Evolutionary conservation across 2,329 filamentous ascomycete genomes (phyloP), one percentile per base, ranked within the genome.

Genomic region (Talaromyces sp.): DNA sequence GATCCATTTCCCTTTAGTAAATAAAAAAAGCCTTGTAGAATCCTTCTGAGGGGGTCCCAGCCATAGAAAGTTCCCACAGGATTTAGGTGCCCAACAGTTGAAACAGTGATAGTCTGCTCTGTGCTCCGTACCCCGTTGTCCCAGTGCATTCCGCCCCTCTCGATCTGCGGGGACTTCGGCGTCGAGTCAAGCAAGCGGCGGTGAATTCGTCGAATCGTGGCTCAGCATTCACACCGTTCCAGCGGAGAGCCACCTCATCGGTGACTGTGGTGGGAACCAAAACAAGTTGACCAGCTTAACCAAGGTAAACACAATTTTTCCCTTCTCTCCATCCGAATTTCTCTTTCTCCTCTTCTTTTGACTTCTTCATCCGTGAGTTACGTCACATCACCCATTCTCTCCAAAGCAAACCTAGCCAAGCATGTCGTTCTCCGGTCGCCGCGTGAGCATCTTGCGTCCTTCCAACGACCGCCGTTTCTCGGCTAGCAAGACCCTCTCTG

Each of bases 371-470:
- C 24, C 20, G 27, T 19, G 19, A 27, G 35, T 35, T 35, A 20
- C 24, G 10, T 44, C 35, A 29, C 24, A 42, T 27, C 32, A 16
- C n/a, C 20, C n/a, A 29, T 48, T 22, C 4, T n/a, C 11, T 41
- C 14, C 19, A 48, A 40, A 29, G 10, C n/a, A 44, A 44, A 22
- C 20, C 27, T 33, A 49, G 27, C 46, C 46, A 63, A 60, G 47
- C 46, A 79, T 79, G 77, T 77, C 72, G 47, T 77, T 75, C 68
- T 76, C 76, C 51, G 74, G 73, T 37, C 74, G 76, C 48, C 74
- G 75, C 50, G 61, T 78, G 32, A 77, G 75, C 54, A 70, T 75
- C 49, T 62, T 77, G 57, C 71, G 71, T 54, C 69, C 73, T 19
- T 46, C 43, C 29, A 65, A 65, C 47, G 67, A 67, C 58, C 60